Percentiles rank a stretch among this genome's conserved stretches.
These are phyloP conservation scores for Strigomonas culicis DNA, from an alignment of 208 protist genomes.

Conservation along the genomic window DNA sequence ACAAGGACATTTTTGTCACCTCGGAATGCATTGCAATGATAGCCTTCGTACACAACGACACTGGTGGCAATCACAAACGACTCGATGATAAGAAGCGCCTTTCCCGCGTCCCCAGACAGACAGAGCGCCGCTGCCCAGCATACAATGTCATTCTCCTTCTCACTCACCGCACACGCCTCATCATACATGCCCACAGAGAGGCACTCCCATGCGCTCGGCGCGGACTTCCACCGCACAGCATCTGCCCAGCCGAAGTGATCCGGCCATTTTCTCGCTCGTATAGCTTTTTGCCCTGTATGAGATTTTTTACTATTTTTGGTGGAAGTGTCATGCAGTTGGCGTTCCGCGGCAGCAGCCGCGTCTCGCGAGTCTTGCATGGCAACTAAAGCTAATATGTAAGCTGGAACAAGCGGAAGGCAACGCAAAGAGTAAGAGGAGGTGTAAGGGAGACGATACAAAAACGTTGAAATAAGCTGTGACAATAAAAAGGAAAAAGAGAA, in stretches of 20 bases:
- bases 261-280: no score
- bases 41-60: constrained; percentile 29
- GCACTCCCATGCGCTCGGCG: constrained; percentile 26
- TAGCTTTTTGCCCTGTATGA: no score
- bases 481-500: constrained; percentile 9
- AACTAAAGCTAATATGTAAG: not conserved
- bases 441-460: not conserved
- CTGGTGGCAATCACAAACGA: constrained; percentile 59
- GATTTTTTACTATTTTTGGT: no score
- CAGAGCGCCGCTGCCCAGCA: constrained; percentile 45
- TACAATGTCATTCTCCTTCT: constrained; percentile 48
- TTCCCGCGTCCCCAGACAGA: constrained; percentile 31
- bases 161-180: constrained; percentile 39
- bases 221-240: no score
- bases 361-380: no score
- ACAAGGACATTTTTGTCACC: no score
- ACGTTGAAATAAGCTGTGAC: not conserved
- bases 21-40: no score
- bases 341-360: no score
- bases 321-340: no score
- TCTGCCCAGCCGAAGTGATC: no score
- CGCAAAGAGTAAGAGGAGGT: constrained; percentile 8
- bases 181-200: constrained; percentile 44
- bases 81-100: constrained; percentile 48
- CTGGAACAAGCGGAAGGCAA: not conserved